These are phyloP conservation scores for Cordyceps pruinosa DNA, from an alignment of 2,329 filamentous ascomycete species.

Conservation along the genomic window DNA sequence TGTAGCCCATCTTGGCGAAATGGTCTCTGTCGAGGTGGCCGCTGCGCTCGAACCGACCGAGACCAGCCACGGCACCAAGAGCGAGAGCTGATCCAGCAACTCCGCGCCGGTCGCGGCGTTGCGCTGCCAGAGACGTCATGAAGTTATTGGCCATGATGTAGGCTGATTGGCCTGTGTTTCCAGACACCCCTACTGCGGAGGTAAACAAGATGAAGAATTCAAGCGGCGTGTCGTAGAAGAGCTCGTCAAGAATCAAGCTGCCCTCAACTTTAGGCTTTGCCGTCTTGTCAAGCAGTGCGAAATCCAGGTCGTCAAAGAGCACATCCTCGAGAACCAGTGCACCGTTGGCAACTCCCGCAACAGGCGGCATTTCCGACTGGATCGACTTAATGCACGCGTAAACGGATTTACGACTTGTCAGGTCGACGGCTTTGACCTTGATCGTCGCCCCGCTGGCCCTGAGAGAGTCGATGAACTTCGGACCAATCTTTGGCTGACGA, in stretches of 20 bases:
- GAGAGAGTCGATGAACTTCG: constrained; percentile 20
- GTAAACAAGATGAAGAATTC: background rate
- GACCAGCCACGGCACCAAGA: background rate
- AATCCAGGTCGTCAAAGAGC: constrained; percentile 23
- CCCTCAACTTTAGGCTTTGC: background rate
- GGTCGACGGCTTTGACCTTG: too few relatives aligned
- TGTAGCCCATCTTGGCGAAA: background rate
- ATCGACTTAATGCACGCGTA: too few relatives aligned
- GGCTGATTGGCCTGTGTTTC: background rate
- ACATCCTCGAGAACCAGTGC: constrained; percentile 33
- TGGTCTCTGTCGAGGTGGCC: background rate
- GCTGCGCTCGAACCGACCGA: background rate
- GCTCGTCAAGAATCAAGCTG: background rate
- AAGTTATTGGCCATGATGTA: background rate
- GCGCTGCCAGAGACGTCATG: background rate
- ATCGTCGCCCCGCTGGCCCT: too few relatives aligned
- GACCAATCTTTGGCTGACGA: constrained; percentile 16
- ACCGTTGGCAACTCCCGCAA: constrained; percentile 36
- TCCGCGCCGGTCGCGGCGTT: background rate
- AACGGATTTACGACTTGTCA: too few relatives aligned
- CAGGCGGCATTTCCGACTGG: constrained; percentile 27
- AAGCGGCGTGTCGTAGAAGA: background rate
- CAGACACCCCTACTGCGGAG: background rate
- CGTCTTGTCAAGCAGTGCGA: background rate
- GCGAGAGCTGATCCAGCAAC: background rate